Percentiles rank a stretch among this genome's conserved stretches.
phyloP scores from a whole-genome alignment of 78 protist species.

The Dictyostelium intermedium region DNA sequence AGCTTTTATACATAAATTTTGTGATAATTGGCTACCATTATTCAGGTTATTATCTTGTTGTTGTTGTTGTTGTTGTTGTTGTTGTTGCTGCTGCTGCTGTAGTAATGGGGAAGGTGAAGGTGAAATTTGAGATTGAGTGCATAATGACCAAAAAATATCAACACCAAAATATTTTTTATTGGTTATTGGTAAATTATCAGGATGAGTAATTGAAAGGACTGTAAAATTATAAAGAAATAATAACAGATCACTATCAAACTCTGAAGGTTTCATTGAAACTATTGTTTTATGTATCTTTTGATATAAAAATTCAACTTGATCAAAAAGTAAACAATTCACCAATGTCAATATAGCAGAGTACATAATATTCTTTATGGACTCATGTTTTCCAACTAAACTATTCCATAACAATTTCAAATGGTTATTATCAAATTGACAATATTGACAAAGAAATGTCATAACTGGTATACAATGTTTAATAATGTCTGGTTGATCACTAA shows the following conservation, averaged over 20 bases:
- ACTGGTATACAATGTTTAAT: constrained; percentile 57
- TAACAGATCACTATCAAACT: constrained; percentile 49
- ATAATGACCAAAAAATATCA: constrained; percentile 40
- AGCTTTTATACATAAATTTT: background rate
- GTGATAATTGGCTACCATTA: background rate
- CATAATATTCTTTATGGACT: constrained; percentile 47
- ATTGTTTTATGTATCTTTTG: constrained; percentile 21
- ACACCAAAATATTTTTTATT: constrained; percentile 36
- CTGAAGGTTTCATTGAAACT: background rate
- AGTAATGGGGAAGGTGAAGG: background rate
- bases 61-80: background rate
- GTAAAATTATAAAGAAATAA: constrained; percentile 39
- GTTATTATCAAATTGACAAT: constrained; percentile 5
- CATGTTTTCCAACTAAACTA: constrained; percentile 63
- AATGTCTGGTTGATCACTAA: constrained; percentile 72
- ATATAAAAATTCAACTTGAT: constrained; percentile 40
- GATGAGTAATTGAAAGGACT: constrained; percentile 23
- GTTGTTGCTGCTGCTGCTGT: background rate
- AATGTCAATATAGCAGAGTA: constrained; percentile 17
- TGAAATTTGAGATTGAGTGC: background rate
- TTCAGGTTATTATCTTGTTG: background rate
- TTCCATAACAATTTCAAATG: constrained; percentile 50
- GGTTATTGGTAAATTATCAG: background rate
- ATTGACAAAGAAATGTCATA: constrained; percentile 44
- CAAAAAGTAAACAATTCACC: background rate